Evolutionary conservation across 495 filamentous ascomycete species (phyloP).

Genomic region (Daldinia decipiens): DNA sequence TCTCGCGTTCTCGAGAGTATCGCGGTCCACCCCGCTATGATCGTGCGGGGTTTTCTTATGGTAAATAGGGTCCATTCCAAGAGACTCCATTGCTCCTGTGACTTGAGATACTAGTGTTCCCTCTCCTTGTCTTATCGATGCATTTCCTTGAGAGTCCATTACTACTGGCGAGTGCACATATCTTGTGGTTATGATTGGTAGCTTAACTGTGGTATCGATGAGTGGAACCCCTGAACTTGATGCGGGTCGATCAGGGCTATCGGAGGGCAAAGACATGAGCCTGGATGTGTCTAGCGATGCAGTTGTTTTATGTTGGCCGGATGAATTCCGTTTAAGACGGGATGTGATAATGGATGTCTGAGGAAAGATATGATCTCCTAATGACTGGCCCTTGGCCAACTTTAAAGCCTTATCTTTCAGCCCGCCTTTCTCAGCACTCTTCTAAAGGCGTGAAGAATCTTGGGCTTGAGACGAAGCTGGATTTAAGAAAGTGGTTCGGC

Average conservation of each 20-base stretch:
- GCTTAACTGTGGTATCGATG: slow-evolving; percentile 33
- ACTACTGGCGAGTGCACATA: background rate
- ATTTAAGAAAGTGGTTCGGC: slow-evolving; percentile 38
- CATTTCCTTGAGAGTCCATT: background rate
- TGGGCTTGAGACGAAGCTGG: slow-evolving; percentile 35
- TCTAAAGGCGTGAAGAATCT: slow-evolving; percentile 43
- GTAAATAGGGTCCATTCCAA: slow-evolving; percentile 10
- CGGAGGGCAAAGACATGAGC: slow-evolving; percentile 19
- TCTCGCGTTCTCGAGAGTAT: background rate
- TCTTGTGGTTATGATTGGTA: slow-evolving; percentile 9
- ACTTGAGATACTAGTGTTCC: slow-evolving; percentile 8
- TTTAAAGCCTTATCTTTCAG: slow-evolving; percentile 33
- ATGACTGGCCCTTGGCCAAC: slow-evolving; percentile 25
- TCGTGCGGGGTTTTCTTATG: slow-evolving; percentile 1
- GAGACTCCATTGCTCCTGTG: slow-evolving; percentile 17
- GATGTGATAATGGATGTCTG: slow-evolving; percentile 33
- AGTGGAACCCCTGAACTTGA: slow-evolving; percentile 46
- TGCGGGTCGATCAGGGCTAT: slow-evolving; percentile 31
- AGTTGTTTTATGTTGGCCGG: slow-evolving; percentile 40
- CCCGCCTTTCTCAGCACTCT: slow-evolving; percentile 40
- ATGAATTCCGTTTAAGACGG: slow-evolving; percentile 41
- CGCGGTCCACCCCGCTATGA: background rate
- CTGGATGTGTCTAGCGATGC: slow-evolving; percentile 38
- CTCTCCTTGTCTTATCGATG: slow-evolving; percentile 5
- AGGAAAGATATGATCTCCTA: slow-evolving; percentile 35